Evolutionary conservation across 257 asterid species (phyloP).

Genomic region (Solanum tarapatanum): DNA sequence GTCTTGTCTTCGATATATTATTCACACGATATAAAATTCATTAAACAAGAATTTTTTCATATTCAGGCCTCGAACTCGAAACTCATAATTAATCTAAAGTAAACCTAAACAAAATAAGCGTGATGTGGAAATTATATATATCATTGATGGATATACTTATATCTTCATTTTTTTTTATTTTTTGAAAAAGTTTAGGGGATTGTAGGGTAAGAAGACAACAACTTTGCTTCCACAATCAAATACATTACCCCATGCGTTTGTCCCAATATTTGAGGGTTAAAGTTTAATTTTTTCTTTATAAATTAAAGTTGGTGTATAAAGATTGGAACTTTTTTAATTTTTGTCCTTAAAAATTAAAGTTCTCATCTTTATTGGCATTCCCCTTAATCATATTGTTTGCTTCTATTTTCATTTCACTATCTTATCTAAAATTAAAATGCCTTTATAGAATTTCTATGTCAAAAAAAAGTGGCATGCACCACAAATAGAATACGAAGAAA

Average conservation of each 20-base stretch:
- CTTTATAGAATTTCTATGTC: neutral
- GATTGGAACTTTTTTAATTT: neutral
- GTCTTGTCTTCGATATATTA: neutral
- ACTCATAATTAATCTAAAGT: neutral
- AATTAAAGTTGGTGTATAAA: neutral
- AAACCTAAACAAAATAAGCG: neutral
- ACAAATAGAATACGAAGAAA: no score
- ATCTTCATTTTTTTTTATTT: neutral
- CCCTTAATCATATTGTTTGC: neutral
- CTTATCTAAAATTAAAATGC: neutral
- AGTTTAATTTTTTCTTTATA: neutral
- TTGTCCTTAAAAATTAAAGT: neutral
- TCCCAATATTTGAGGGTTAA: neutral
- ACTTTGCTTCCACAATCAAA: constrained; percentile 17
- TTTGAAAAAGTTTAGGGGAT: neutral
- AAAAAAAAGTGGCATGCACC: neutral
- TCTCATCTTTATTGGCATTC: neutral
- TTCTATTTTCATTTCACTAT: neutral
- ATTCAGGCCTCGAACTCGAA: neutral
- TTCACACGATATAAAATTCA: neutral
- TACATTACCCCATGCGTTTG: constrained; percentile 17
- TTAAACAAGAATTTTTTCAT: neutral
- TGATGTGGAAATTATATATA: neutral
- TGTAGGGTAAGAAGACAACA: constrained; percentile 1
- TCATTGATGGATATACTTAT: neutral